Percentiles rank a stretch among this genome's conserved stretches.
phyloP scores from a whole-genome alignment of 805 yeast species.

The Cyberlindnera misumaiensis region DNA sequence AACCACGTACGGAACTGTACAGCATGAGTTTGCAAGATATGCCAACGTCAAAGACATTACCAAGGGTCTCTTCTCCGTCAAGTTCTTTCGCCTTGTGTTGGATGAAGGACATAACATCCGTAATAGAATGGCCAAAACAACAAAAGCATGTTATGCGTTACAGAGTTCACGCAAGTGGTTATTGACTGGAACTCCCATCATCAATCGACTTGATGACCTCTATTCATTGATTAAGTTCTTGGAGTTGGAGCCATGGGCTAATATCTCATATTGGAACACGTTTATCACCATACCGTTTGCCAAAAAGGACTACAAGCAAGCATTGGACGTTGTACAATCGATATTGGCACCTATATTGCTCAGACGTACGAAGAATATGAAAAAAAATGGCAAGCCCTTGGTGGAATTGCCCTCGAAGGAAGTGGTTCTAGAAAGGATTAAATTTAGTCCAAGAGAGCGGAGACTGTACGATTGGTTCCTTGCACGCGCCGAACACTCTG shows the following conservation, averaged over 20 bases:
- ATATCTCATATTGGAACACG: constrained; percentile 79
- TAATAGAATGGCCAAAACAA: constrained; percentile 70
- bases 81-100: constrained; percentile 67
- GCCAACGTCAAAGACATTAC: constrained; percentile 15
- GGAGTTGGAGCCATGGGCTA: constrained; percentile 84
- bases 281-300: constrained; percentile 83
- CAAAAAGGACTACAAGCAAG: constrained; percentile 58
- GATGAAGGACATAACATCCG: constrained; percentile 92
- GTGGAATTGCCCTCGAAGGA: constrained; percentile 75
- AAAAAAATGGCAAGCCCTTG: constrained; percentile 66
- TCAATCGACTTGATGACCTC: constrained; percentile 81
- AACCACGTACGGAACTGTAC: constrained; percentile 85
- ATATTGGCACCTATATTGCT: constrained; percentile 77
- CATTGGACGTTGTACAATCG: constrained; percentile 78
- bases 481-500: constrained; percentile 56
- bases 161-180: constrained; percentile 69
- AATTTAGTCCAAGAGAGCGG: constrained; percentile 60
- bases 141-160: constrained; percentile 70
- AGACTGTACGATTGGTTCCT: constrained; percentile 63
- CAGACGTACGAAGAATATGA: constrained; percentile 84
- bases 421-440: constrained; percentile 59
- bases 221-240: constrained; percentile 71
- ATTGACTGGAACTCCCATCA: constrained; percentile 89
- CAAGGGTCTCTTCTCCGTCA: constrained; percentile 61
- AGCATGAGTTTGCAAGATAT: constrained; percentile 60